Percentiles rank a stretch among this genome's conserved stretches.
Conservation (phyloP, 164 flowering plant species). For the Chimonanthus salicifolius region DNA sequence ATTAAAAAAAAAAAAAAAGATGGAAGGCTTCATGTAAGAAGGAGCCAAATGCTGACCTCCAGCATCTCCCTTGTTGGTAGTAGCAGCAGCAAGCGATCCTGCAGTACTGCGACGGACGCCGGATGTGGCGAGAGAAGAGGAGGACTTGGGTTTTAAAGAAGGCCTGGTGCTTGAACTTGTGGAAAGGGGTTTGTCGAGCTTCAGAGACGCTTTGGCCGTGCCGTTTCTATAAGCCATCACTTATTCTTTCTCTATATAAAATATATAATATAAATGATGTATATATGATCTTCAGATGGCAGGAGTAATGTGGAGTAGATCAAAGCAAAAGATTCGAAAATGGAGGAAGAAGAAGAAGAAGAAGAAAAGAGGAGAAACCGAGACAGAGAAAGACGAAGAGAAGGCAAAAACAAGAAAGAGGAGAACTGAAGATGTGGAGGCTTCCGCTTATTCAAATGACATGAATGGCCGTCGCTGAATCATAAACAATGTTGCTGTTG, state of each 20-base stretch:
- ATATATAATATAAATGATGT: no score
- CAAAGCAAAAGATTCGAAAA: no score
- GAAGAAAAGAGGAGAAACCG: no score
- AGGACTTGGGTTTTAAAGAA: conserved; percentile 1
- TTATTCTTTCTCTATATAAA: background rate
- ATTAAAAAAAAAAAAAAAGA: background rate
- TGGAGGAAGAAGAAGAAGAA: no score
- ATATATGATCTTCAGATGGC: background rate
- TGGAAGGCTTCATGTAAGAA: background rate
- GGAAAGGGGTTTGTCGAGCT: background rate
- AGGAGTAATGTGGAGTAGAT: no score
- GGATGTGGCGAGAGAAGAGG: background rate
- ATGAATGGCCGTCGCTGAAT: no score
- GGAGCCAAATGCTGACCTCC: conserved; percentile 6
- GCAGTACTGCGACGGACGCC: background rate
- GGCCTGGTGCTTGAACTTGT: background rate
- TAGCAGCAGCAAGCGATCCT: background rate
- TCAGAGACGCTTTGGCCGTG: background rate
- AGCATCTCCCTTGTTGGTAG: background rate
- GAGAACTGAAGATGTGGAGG: no score
- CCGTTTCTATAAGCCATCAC: background rate
- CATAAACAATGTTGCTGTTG: no score
- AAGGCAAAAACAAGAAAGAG: no score
- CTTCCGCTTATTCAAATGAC: no score
- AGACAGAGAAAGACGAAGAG: no score